phyloP scores from a whole-genome alignment of 345 rosid genomes.

The Hibiscus trionum region DNA sequence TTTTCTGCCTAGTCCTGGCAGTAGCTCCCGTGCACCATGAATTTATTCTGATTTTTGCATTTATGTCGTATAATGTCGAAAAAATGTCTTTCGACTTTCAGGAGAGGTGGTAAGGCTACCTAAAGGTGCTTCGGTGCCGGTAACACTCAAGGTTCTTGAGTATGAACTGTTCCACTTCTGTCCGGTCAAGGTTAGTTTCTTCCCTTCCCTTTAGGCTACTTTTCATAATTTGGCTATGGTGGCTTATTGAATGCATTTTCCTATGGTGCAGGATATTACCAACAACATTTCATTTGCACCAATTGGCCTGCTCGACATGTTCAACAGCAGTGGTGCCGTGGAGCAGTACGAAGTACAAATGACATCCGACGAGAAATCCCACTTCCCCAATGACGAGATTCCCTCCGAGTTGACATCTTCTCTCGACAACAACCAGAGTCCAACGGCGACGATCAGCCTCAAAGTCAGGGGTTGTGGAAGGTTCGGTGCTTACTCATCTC shows the following conservation, averaged over 20 bases:
- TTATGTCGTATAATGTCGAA: background rate
- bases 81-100: slow-evolving; percentile 18
- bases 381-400: slow-evolving; percentile 46
- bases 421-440: slow-evolving; percentile 35
- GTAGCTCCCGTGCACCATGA: background rate
- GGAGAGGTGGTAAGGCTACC: slow-evolving; percentile 73
- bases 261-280: slow-evolving; percentile 47
- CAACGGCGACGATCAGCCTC: slow-evolving; percentile 43
- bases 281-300: slow-evolving; percentile 66
- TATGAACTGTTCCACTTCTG: slow-evolving; percentile 86
- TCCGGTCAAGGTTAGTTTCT: slow-evolving; percentile 53
- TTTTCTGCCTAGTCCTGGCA: background rate
- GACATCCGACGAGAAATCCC: slow-evolving; percentile 30
- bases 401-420: slow-evolving; percentile 31
- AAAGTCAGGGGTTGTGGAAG: slow-evolving; percentile 70
- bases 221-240: background rate
- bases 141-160: slow-evolving; percentile 74
- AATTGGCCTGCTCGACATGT: slow-evolving; percentile 83
- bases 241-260: slow-evolving; percentile 6
- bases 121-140: slow-evolving; percentile 64
- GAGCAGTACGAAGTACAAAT: slow-evolving; percentile 41
- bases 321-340: slow-evolving; percentile 78
- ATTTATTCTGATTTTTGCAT: background rate
- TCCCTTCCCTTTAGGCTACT: background rate
- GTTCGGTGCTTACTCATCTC: slow-evolving; percentile 69